Conservation (phyloP, 345 rosid species). For the Eucalyptus polybractea region DNA sequence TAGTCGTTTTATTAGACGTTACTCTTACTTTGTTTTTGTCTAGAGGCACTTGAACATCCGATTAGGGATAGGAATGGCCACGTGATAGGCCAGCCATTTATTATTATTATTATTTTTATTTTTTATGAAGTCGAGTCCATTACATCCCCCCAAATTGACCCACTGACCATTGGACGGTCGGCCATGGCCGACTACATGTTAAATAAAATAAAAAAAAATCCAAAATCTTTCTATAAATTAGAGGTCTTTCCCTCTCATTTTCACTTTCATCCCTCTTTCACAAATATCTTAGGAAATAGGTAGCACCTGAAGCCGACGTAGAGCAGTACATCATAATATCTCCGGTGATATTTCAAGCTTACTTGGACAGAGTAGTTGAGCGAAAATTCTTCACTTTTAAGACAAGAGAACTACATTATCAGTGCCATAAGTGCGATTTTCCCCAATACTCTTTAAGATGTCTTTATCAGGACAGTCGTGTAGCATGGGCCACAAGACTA, state of each 20-base stretch:
- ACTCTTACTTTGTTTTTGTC: too few species aligned
- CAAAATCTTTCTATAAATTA: too few species aligned
- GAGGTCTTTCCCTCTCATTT: neutral
- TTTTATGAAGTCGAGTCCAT: too few species aligned
- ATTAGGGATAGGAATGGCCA: too few species aligned
- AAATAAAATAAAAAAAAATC: too few species aligned
- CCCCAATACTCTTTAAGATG: neutral
- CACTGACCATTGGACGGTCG: too few species aligned
- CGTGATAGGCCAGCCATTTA: too few species aligned
- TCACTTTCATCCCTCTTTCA: neutral
- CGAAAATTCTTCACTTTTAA: neutral
- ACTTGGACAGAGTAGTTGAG: neutral
- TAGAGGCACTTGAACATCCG: too few species aligned
- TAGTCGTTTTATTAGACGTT: too few species aligned
- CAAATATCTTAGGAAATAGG: neutral
- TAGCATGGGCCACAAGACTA: neutral
- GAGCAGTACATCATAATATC: neutral
- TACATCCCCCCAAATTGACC: accelerated
- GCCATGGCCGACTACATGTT: too few species aligned
- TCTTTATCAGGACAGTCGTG: neutral
- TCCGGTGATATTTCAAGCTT: neutral
- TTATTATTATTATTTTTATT: too few species aligned
- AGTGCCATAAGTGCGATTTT: neutral
- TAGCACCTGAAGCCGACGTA: too few species aligned
- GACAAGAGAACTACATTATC: neutral